phyloP scores from a whole-genome alignment of 306 rosid species.

The Herpetospermum pedunculosum region DNA sequence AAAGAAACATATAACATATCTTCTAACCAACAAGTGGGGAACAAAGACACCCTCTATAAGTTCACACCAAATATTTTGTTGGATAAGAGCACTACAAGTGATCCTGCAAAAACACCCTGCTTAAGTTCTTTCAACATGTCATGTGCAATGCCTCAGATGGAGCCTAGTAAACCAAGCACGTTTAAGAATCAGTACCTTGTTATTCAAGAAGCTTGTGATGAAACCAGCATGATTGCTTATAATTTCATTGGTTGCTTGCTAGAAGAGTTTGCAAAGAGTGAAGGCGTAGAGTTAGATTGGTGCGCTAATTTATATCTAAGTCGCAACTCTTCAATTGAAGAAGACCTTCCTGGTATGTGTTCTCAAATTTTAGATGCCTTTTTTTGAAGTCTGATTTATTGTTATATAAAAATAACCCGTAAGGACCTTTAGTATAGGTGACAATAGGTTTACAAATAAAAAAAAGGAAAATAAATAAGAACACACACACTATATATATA shows the following conservation, averaged over 20 bases:
- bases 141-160: conserved; percentile 11
- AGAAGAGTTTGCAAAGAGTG: conserved; percentile 34
- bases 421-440: not conserved
- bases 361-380: not conserved
- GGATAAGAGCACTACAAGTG: not conserved
- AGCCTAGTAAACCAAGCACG: not conserved
- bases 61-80: not conserved
- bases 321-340: conserved; percentile 23
- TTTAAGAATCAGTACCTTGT: conserved; percentile 48
- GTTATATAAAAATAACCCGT: not conserved
- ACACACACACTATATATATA: too few species aligned
- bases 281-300: conserved; percentile 29
- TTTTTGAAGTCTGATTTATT: not conserved
- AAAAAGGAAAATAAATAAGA: not conserved
- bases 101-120: not conserved
- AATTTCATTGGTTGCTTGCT: conserved; percentile 51
- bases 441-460: not conserved
- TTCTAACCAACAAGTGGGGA: not conserved
- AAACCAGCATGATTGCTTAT: conserved; percentile 58
- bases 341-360: conserved; percentile 37
- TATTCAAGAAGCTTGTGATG: conserved; percentile 62
- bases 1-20: not conserved
- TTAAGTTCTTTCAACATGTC: conserved; percentile 12
- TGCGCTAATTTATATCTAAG: conserved; percentile 26
- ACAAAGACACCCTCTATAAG: not conserved